phyloP scores from a whole-genome alignment of 345 rosid genomes.

The Eucalyptus decipiens region DNA sequence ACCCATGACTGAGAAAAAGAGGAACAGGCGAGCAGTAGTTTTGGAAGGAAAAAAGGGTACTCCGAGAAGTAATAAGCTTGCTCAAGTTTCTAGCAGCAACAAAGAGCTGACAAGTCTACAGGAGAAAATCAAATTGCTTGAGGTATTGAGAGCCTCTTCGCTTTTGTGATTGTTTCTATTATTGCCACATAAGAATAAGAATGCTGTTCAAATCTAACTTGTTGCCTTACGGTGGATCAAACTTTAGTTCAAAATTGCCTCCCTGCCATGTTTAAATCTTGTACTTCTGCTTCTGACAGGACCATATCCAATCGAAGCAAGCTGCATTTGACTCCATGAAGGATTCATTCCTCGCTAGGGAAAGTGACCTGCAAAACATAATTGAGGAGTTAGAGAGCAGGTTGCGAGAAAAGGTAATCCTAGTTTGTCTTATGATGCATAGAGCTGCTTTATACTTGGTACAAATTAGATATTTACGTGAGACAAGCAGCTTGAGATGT shows the following conservation, averaged over 20 bases:
- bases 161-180: neutral
- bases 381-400: neutral
- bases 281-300: neutral
- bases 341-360: neutral
- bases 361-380: neutral
- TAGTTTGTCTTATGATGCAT: neutral
- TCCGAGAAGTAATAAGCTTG: neutral
- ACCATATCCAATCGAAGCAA: neutral
- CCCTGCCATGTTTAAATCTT: neutral
- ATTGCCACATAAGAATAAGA: neutral
- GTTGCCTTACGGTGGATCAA: neutral
- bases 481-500: neutral
- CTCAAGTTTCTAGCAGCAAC: neutral
- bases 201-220: neutral
- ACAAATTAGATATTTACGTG: neutral
- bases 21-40: neutral
- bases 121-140: slow-evolving; percentile 3
- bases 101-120: neutral
- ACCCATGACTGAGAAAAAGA: neutral
- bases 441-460: neutral
- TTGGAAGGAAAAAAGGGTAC: neutral
- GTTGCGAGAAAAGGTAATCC: neutral
- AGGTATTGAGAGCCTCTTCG: neutral
- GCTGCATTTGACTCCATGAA: neutral
- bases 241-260: neutral